Evolutionary conservation across 2,329 filamentous ascomycete species (phyloP), one percentile per base, ranked within the genome.

Genomic region (Ampelomyces quisqualis): DNA sequence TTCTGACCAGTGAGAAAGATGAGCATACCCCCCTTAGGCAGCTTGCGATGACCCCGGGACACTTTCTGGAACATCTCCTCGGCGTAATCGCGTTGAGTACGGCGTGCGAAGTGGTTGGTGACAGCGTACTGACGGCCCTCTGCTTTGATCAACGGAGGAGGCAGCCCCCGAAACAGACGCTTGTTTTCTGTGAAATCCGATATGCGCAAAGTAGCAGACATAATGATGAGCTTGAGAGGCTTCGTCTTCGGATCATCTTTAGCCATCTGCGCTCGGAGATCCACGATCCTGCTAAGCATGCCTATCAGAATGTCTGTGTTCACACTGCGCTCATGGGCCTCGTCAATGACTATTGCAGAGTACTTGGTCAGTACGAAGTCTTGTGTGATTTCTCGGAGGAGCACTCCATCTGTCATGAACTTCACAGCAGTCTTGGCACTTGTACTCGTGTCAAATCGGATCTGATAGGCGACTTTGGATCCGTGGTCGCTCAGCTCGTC

Each of bases 261-360:
- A 6, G 81, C 80, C 71, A 96, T 78, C 26, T 88, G 81, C 38
- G 85, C 80, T 44, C 93, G 81, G 38, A 96, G 73, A 54, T 89
- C 88, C 33, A 96, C 88, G 22, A 97, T 90, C 60, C 91, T 82
- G 61, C 90, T 96, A 11, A 97, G 81, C 82, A 98, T 94, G 35
- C 93, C 93, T 53, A 98, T 90, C n/a, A 98, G 73, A 27, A 98
- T 94, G 65, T 98, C 94, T 0, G 94, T 98, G 62, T 98, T 97
- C 58, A 96, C 88, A 59, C 90, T 97, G 57, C 94, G 82, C 67
- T 98, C 93, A 72, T 98, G 93, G 1, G 93, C 93, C 70, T 98
- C 93, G 59, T 98, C 93, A 46, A 98, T 91, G 34, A 98, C 81
- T 37, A 98, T 87, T 10, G 86, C 87, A 0, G 91, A 96, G 68